These are phyloP conservation scores for Paramecium bursaria DNA, from an alignment of 73 alveolate species.

Conservation along the genomic window DNA sequence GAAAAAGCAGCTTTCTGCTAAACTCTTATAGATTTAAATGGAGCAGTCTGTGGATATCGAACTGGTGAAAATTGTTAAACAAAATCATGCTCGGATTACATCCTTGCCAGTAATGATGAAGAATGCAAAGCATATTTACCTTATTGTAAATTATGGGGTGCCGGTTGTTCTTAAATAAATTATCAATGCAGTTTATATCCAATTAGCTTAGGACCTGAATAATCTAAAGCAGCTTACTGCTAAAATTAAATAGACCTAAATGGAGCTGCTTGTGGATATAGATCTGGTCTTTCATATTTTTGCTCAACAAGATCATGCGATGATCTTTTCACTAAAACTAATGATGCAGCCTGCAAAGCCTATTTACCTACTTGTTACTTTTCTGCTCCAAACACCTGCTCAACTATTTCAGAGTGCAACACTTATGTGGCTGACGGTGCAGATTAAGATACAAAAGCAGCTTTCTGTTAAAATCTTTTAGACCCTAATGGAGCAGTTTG, in stretches of 20 bases:
- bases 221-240: too few relatives aligned
- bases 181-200: too few relatives aligned
- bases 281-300: too few relatives aligned
- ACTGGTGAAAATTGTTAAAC: constrained; percentile 18
- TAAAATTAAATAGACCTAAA: too few relatives aligned
- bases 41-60: constrained; percentile 44
- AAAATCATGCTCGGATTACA: neutral
- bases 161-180: too few relatives aligned
- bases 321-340: neutral
- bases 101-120: neutral
- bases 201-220: too few relatives aligned
- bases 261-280: too few relatives aligned
- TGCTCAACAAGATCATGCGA: too few relatives aligned
- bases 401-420: neutral
- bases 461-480: too few relatives aligned
- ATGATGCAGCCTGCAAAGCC: neutral
- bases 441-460: neutral
- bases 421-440: neutral
- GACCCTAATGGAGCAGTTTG: too few relatives aligned
- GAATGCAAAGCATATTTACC: constrained; percentile 7
- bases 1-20: constrained; percentile 4
- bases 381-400: too few relatives aligned
- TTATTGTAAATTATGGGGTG: constrained; percentile 20
- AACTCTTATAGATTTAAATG: neutral
- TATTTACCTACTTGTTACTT: constrained; percentile 45